Conservation (phyloP, 1,139 yeast genomes). For the Scheffersomyces insectosa region DNA sequence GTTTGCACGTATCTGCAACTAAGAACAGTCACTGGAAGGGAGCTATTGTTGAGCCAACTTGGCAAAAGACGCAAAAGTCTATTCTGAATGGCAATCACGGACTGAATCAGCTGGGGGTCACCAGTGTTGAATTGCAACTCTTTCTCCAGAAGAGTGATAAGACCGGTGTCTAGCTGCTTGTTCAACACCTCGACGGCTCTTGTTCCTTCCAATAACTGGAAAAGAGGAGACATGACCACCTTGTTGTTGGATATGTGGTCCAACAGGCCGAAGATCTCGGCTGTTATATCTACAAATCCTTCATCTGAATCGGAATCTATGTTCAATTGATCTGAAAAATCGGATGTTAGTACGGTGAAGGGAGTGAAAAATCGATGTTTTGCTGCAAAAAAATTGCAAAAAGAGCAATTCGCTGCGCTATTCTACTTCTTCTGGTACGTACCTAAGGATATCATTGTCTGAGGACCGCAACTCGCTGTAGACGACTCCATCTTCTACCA, state of each 20-base stretch:
- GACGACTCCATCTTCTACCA: no score
- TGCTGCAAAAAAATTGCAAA: background rate
- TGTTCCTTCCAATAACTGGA: conserved; percentile 70
- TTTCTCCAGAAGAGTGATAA: conserved; percentile 41
- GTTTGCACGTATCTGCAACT: conserved; percentile 66
- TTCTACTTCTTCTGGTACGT: no score
- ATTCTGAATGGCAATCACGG: conserved; percentile 49
- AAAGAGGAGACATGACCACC: conserved; percentile 54
- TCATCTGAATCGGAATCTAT: conserved; percentile 5
- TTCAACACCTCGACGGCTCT: conserved; percentile 70
- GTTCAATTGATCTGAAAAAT: conserved; percentile 5
- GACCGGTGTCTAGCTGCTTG: conserved; percentile 62
- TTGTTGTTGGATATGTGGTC: conserved; percentile 31
- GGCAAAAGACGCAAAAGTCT: conserved; percentile 42
- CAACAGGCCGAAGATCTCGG: conserved; percentile 33
- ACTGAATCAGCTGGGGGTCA: conserved; percentile 29
- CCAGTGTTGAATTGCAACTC: conserved; percentile 43
- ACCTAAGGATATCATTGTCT: no score
- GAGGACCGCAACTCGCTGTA: no score
- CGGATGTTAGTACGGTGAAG: background rate
- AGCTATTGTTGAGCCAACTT: conserved; percentile 64
- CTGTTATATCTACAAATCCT: conserved; percentile 44
- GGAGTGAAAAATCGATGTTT: background rate
- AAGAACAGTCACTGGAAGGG: conserved; percentile 61
- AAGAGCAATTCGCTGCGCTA: no score